Conservation (phyloP, 2,329 filamentous ascomycete genomes). For the Juglanconis oblonga region DNA sequence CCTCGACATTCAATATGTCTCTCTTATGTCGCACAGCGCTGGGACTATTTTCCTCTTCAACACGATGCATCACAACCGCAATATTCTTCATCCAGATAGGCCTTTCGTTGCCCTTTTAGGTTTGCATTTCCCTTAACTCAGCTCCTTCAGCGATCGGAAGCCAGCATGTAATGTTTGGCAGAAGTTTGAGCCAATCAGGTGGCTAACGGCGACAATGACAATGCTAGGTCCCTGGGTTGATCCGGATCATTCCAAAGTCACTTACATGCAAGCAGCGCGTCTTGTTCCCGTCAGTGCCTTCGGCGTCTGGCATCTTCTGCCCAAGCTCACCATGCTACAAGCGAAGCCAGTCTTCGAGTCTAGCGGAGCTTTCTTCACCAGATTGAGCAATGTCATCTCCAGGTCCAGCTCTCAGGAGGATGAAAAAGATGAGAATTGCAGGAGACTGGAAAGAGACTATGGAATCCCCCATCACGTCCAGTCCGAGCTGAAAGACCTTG, state of each 20-base stretch:
- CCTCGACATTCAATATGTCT: slow-evolving; percentile 7
- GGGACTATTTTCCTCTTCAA: slow-evolving; percentile 14
- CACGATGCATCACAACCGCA: slow-evolving; percentile 8
- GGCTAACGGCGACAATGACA: background rate
- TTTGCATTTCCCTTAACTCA: background rate
- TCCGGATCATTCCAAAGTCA: slow-evolving; percentile 2
- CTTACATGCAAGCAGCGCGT: slow-evolving; percentile 1
- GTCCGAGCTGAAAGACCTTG: background rate
- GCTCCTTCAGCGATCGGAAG: background rate
- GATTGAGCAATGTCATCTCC: background rate
- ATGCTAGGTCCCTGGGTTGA: slow-evolving; percentile 9
- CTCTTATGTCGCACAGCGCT: slow-evolving; percentile 11
- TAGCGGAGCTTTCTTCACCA: background rate
- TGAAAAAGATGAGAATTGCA: background rate
- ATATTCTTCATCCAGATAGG: slow-evolving; percentile 5
- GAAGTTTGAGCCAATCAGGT: background rate
- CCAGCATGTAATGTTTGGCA: background rate
- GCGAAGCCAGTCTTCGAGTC: background rate
- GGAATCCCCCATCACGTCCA: background rate
- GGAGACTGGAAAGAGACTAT: background rate
- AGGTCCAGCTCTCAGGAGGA: background rate
- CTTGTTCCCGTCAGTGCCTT: slow-evolving; percentile 1
- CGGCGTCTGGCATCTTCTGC: slow-evolving; percentile 3
- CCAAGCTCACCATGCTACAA: background rate
- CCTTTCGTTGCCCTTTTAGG: slow-evolving; percentile 19